Base-by-base conservation (phyloP, 1,284 basidiomycete species). In the Rhodotorula glutinis region DNA sequence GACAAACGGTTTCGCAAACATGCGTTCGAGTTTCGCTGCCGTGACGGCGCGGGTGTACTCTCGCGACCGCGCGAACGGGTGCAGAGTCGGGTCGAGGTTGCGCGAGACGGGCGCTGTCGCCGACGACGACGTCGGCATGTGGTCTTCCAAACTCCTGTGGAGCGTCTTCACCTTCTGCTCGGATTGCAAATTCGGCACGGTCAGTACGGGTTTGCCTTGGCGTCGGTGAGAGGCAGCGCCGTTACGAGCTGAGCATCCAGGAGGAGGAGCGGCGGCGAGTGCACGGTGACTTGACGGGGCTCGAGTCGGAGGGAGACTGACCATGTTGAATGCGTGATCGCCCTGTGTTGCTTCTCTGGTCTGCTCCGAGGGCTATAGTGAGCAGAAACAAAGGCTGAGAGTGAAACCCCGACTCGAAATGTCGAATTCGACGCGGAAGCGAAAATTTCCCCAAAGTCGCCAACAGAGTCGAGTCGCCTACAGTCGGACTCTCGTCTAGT, bases 1-100 rank as follows among this genome's bases (percentile, higher is more conserved):
- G 13, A 99, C 84, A 75, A 98, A 98, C 0, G 96, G 96, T 78
- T 96, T 98, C 33, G 95, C 89, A 78, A 98, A 98, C 81, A 99
- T 91, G 60, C 92, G 83, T 66, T 98, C 94, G 82, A 99, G 89
- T 81, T 99, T 99, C 29, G 89, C 90, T 0, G 95, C 95, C 68
- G 93, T 96, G 57, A 98, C 79, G 3, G 96, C 96, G 66, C 96
- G 87, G 27, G 88, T 93, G 60, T 96, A 92, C 81, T 98, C 95
- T 68, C 96, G 82, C 19, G 92, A 89, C 54, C 90, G 88, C 5
- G 92, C 84, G 78, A 98, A 98, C 0, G 95, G 96, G 77, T 99
- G 95, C 79, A 93, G 86, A 27, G 92, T 82, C 0, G 95, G 93
- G 76, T 98, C 88, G 52, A 98, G 86, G 79, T 99, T 99, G 62